phyloP scores from a whole-genome alignment of 2,329 filamentous ascomycete genomes.

The Tolypocladium sp. region DNA sequence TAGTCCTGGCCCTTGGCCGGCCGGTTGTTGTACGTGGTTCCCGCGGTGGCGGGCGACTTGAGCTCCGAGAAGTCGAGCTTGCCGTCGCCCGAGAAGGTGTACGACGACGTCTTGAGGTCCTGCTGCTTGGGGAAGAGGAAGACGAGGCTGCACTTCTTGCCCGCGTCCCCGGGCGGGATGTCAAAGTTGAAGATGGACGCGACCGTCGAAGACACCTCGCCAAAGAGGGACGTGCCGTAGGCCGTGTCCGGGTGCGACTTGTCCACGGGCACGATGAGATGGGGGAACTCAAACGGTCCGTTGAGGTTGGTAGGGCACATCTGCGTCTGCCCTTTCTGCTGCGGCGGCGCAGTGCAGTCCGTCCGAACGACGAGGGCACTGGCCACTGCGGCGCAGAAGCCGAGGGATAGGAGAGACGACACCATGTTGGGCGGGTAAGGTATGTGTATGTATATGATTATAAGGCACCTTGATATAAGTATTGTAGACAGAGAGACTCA shows the following conservation, averaged over 20 bases:
- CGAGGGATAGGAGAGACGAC: neutral
- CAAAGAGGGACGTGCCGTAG: conserved; percentile 45
- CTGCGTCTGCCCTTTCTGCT: conserved; percentile 6
- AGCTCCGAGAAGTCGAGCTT: conserved; percentile 44
- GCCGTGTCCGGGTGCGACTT: conserved; percentile 40
- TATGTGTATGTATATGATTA: too few species aligned
- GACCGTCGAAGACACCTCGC: conserved; percentile 41
- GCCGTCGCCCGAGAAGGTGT: conserved; percentile 38
- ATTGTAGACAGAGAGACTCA: neutral
- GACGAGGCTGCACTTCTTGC: conserved; percentile 52
- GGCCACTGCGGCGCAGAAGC: conserved; percentile 5
- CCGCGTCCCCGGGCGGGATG: conserved; percentile 41
- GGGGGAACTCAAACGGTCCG: conserved; percentile 45
- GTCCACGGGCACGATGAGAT: conserved; percentile 54
- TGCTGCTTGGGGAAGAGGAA: conserved; percentile 53
- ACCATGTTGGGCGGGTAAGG: neutral
- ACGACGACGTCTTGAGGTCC: conserved; percentile 50
- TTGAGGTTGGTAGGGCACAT: conserved; percentile 34
- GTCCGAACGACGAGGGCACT: conserved; percentile 8
- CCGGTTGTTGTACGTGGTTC: conserved; percentile 42
- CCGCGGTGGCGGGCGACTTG: conserved; percentile 28
- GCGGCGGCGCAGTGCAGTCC: conserved; percentile 8
- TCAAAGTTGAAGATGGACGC: conserved; percentile 63
- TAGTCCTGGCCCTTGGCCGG: conserved; percentile 35
- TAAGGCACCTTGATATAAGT: neutral